phyloP scores from a whole-genome alignment of 768 basidiomycete species.

The Naematelia aurantialba region DNA sequence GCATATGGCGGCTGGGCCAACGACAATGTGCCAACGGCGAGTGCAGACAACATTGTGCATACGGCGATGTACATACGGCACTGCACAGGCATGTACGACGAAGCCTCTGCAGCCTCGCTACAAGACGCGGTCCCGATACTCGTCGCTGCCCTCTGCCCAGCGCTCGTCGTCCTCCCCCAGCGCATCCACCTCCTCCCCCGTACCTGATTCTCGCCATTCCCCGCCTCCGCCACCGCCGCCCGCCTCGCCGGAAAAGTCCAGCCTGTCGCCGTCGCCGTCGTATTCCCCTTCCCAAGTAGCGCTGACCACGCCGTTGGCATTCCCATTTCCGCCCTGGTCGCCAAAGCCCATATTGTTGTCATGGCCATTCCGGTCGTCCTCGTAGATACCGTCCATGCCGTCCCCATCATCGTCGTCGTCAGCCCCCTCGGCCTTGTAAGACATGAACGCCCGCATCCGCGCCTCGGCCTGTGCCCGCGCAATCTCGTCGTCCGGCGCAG shows the following conservation, averaged over 20 bases:
- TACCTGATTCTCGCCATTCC: slow-evolving; percentile 11
- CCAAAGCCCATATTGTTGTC: slow-evolving; percentile 13
- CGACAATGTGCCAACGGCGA: no score
- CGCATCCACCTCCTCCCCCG: slow-evolving; percentile 33
- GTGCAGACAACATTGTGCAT: no score
- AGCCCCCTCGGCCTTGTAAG: slow-evolving; percentile 25
- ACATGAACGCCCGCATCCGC: slow-evolving; percentile 38
- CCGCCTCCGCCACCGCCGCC: slow-evolving; percentile 16
- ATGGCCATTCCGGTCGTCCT: slow-evolving; percentile 16
- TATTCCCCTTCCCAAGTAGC: slow-evolving; percentile 19
- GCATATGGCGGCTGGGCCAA: no score
- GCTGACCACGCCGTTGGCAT: slow-evolving; percentile 22
- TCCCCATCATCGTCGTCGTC: slow-evolving; percentile 16
- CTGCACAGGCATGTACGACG: no score
- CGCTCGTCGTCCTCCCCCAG: slow-evolving; percentile 38
- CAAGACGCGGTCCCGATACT: slow-evolving; percentile 19
- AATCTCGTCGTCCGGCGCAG: slow-evolving; percentile 27
- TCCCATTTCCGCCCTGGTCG: slow-evolving; percentile 10
- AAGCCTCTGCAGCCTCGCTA: no score
- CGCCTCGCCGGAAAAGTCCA: slow-evolving; percentile 8
- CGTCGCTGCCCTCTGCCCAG: slow-evolving; percentile 38
- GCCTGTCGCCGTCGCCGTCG: slow-evolving; percentile 10
- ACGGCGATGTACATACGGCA: no score
- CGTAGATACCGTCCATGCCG: slow-evolving; percentile 18
- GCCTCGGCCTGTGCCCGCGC: slow-evolving; percentile 29